Percentiles rank a stretch among this genome's conserved stretches.
Evolutionary conservation across 352 stramenopile species (phyloP).

Genomic region (Phytophthora foliorum): DNA sequence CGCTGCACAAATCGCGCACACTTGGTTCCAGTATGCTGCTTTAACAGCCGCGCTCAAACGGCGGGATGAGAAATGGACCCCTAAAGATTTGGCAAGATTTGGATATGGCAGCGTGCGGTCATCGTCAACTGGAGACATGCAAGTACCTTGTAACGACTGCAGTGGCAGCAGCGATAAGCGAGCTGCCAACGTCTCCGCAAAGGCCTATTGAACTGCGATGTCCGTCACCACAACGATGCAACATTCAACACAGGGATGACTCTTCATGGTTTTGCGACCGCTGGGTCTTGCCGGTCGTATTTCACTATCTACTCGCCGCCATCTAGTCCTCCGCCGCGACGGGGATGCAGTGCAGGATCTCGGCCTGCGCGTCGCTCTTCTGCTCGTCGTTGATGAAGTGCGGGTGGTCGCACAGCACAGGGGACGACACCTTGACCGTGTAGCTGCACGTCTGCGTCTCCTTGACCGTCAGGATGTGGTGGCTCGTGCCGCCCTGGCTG

Average conservation of each 20-base stretch:
- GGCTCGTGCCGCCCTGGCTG: conserved; percentile 66
- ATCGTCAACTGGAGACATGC: too few relatives aligned
- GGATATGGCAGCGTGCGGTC: conserved; percentile 16
- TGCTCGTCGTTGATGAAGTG: conserved; percentile 83
- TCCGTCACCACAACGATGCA: conserved; percentile 8
- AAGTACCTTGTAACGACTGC: neutral
- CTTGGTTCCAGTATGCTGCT: conserved; percentile 2
- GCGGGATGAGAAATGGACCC: neutral
- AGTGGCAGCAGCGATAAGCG: neutral
- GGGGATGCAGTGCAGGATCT: conserved; percentile 83
- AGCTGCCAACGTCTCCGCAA: too few relatives aligned
- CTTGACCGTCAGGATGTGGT: conserved; percentile 82
- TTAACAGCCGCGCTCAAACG: neutral
- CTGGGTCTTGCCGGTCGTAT: neutral
- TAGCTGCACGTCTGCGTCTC: conserved; percentile 89
- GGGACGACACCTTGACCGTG: conserved; percentile 82
- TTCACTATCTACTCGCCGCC: neutral
- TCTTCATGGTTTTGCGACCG: conserved; percentile 24
- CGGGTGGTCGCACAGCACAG: conserved; percentile 81
- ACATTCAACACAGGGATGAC: conserved; percentile 23
- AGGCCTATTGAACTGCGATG: too few relatives aligned
- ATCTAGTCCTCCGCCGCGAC: conserved; percentile 6
- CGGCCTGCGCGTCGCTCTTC: conserved; percentile 55
- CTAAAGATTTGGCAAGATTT: neutral
- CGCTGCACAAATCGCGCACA: neutral